Percentiles rank a stretch among this genome's conserved stretches.
Evolutionary conservation across 306 rosid species (phyloP).

Genomic region (Sophora flavescens): DNA sequence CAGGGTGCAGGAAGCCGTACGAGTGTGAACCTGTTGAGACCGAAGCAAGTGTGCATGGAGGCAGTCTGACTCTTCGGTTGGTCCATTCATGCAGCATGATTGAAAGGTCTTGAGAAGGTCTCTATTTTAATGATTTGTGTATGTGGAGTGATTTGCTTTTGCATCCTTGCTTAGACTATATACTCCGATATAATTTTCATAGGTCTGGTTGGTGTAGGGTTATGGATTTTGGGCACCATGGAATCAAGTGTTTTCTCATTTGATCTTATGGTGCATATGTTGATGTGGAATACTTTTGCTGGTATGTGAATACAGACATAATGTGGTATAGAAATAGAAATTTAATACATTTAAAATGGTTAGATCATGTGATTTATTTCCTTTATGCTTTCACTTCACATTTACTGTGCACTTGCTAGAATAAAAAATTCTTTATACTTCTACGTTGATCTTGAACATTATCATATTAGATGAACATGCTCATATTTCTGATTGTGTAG

Average conservation of each 20-base stretch:
- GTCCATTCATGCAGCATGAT: constrained; percentile 91
- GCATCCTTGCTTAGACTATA: constrained; percentile 56
- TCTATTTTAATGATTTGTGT: constrained; percentile 56
- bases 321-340: constrained; percentile 94
- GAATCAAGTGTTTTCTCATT: constrained; percentile 65
- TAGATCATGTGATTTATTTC: constrained; percentile 46
- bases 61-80: constrained; percentile 69
- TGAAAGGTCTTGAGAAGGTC: constrained; percentile 70
- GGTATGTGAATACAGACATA: constrained; percentile 85
- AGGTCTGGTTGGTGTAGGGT: constrained; percentile 69
- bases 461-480: constrained; percentile 13
- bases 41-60: constrained; percentile 73
- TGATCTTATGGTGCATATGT: constrained; percentile 71
- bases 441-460: not conserved
- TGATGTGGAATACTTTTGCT: constrained; percentile 71
- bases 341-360: constrained; percentile 71
- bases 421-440: constrained; percentile 17
- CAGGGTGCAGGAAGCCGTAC: constrained; percentile 96
- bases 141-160: constrained; percentile 53
- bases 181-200: constrained; percentile 55
- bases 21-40: constrained; percentile 62
- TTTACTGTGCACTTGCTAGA: constrained; percentile 33
- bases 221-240: constrained; percentile 58
- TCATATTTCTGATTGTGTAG: constrained; percentile 13
- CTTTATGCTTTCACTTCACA: constrained; percentile 24